These are phyloP conservation scores for Sugiyamaella qingdaonensis DNA, from an alignment of 805 yeast genomes.

Conservation along the genomic window DNA sequence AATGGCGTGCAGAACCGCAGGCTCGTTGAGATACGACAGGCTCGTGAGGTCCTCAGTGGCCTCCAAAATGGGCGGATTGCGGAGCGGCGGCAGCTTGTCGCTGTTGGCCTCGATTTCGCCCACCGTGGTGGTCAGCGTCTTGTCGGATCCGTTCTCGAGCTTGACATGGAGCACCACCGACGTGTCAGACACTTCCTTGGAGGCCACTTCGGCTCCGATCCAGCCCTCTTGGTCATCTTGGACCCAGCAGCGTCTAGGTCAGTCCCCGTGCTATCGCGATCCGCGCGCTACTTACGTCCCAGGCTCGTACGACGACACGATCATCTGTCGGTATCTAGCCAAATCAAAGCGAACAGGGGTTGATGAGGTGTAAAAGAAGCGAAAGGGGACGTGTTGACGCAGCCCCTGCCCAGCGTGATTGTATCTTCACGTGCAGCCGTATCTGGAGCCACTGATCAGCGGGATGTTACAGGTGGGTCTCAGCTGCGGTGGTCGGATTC, in stretches of 20 bases:
- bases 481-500: too few species aligned
- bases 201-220: conserved; percentile 62
- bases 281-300: conserved; percentile 45
- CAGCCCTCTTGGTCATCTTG: conserved; percentile 72
- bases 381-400: conserved; percentile 3
- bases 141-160: conserved; percentile 44
- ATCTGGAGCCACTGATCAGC: background rate
- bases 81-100: conserved; percentile 67
- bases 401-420: conserved; percentile 4
- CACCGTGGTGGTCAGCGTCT: conserved; percentile 23
- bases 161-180: conserved; percentile 48
- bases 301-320: conserved; percentile 44
- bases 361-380: conserved; percentile 9
- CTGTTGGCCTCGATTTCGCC: conserved; percentile 39
- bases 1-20: conserved; percentile 93
- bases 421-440: conserved; percentile 1
- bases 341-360: conserved; percentile 1
- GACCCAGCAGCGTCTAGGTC: conserved; percentile 59
- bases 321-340: conserved; percentile 17
- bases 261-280: background rate
- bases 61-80: conserved; percentile 89
- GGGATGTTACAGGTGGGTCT: too few species aligned
- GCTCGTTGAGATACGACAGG: conserved; percentile 88
- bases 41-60: conserved; percentile 93
- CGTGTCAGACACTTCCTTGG: conserved; percentile 39